Conservation (phyloP, 2,329 filamentous ascomycete species). For the Metarhizium album region DNA sequence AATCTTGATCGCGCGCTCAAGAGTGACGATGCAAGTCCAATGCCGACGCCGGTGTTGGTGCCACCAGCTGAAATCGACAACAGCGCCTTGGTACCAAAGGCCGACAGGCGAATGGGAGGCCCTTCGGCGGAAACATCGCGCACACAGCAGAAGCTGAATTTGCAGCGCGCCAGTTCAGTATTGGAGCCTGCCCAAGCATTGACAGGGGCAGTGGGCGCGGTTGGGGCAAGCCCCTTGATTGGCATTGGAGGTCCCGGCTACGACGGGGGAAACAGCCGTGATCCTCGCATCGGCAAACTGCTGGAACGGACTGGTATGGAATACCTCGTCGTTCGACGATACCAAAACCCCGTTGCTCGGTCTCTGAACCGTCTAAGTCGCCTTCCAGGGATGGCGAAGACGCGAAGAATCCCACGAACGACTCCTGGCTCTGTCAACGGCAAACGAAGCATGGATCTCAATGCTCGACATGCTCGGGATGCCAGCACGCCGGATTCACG, state of each 20-base stretch:
- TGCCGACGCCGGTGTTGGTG: slow-evolving; percentile 7
- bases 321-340: slow-evolving; percentile 62
- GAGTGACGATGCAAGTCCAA: slow-evolving; percentile 6
- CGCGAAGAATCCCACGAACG: slow-evolving; percentile 35
- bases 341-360: slow-evolving; percentile 59
- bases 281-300: slow-evolving; percentile 53
- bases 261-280: slow-evolving; percentile 38
- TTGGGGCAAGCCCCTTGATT: slow-evolving; percentile 35
- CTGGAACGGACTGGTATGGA: slow-evolving; percentile 62
- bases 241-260: slow-evolving; percentile 44
- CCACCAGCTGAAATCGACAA: slow-evolving; percentile 24
- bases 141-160: slow-evolving; percentile 65
- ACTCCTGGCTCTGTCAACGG: slow-evolving; percentile 27
- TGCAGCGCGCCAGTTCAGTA: slow-evolving; percentile 61
- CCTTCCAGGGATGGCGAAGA: slow-evolving; percentile 41
- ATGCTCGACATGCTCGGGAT: slow-evolving; percentile 26
- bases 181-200: slow-evolving; percentile 51
- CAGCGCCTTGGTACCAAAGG: slow-evolving; percentile 37
- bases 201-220: slow-evolving; percentile 24
- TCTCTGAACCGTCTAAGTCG: slow-evolving; percentile 38
- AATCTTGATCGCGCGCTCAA: slow-evolving; percentile 20
- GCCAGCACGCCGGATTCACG: slow-evolving; percentile 26
- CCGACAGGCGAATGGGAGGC: slow-evolving; percentile 27
- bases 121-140: slow-evolving; percentile 47
- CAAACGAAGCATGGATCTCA: slow-evolving; percentile 19